Evolutionary conservation across 202 grass and related monocot species (phyloP), one percentile per base, ranked within the genome.

Genomic region (Saccharum hybrid): DNA sequence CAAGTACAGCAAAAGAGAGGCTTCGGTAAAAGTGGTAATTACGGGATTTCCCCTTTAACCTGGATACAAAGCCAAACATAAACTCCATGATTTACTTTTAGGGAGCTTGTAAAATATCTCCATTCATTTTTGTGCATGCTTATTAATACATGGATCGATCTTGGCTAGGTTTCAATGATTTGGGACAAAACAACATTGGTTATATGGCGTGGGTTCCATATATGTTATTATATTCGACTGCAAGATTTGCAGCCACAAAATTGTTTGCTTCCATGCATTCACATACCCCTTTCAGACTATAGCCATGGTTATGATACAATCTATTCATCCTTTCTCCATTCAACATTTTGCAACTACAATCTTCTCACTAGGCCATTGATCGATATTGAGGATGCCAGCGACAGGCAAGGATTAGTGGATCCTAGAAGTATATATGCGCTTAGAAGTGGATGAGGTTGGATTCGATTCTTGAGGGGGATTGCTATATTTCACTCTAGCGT

Each of bases 341-440:
- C 60, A 67, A 38, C 16, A 16, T 18, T 66, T 67, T 67, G 23
- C 61, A 63, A 19, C 33, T 19, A 34, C 14, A 66, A 34, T 34
- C 14, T 37, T 66, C 63, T 19, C 63, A 4, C 63, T 37, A 66
- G 63, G 62, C 12, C 14, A 67, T n/a, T 67, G 34, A 37, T 38
- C 6, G 65, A 19, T 10, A 9, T n/a, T 37, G 3, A 67, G 36
- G 34, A 68, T 68, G 65, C 65, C 14, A 67, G 33, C 16, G 36
- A 40, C 1, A 38, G 18, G 8, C 4, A 0, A 39, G 8, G 0
- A 68, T 68, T 8, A 21, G 18, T 68, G 18, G 6, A 19, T 68
- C 18, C 19, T 68, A 41, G 19, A 68, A 68, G 66, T 68, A 68
- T 68, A 21, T 21, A 68, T 68, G 36, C 66, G 9, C 36, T 68